Evolutionary conservation across 148 eudicot species (phyloP).

Genomic region (Rheum nobile): DNA sequence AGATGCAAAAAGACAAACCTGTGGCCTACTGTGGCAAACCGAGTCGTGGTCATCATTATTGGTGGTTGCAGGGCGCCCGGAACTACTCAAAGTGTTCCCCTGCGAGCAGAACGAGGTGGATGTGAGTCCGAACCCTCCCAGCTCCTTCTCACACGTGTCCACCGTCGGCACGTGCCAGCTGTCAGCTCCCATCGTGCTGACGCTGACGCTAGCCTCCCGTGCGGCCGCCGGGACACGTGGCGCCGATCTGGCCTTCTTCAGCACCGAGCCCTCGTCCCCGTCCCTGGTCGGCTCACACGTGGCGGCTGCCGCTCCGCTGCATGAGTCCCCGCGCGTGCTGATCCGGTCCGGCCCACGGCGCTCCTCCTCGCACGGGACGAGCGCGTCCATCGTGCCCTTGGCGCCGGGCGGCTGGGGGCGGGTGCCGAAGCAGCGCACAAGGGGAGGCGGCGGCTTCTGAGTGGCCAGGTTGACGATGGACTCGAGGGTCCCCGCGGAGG

Average conservation of each 20-base stretch:
- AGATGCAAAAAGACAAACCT: conserved; percentile 38
- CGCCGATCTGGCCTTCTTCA: background rate
- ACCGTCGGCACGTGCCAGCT: conserved; percentile 23
- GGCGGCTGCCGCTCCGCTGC: background rate
- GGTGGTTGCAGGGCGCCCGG: conserved; percentile 29
- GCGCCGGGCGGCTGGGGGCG: too few species aligned
- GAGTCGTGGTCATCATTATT: conserved; percentile 40
- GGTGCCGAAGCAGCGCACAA: too few species aligned
- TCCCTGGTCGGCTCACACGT: background rate
- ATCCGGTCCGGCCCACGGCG: background rate
- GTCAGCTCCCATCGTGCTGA: conserved; percentile 3
- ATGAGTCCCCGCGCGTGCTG: background rate
- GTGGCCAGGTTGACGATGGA: conserved; percentile 74
- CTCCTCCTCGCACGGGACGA: conserved; percentile 28
- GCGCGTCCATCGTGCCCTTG: conserved; percentile 2
- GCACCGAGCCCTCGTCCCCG: background rate
- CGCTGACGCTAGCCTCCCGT: conserved; percentile 29
- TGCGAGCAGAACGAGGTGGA: conserved; percentile 48
- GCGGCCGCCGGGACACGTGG: conserved; percentile 13
- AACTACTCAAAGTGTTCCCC: conserved; percentile 33
- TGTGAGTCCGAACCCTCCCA: conserved; percentile 21
- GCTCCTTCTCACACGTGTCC: conserved; percentile 30
- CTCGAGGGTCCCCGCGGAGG: conserved; percentile 55
- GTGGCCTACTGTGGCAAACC: conserved; percentile 44
- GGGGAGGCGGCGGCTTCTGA: background rate